A percentile compares a stretch with the other conserved stretches of the same genome.
These are phyloP conservation scores for Yamadazyma aaseri DNA, from an alignment of 1,139 yeast genomes.

Conservation along the genomic window DNA sequence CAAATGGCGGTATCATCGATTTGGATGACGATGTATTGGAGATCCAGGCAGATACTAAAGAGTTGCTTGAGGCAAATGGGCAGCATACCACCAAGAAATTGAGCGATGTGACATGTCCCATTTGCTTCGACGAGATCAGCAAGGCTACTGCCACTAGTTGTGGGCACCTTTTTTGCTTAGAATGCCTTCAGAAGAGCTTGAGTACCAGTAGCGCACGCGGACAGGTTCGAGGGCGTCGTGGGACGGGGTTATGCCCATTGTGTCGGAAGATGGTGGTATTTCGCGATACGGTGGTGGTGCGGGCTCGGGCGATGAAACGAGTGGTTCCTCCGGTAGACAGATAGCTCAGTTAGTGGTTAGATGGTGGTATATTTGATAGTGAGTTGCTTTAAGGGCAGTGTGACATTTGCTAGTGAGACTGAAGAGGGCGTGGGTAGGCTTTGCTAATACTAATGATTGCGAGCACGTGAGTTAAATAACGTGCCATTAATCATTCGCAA, in stretches of 20 bases:
- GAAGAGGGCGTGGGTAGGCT: too few relatives aligned
- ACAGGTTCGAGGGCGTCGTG: conserved; percentile 32
- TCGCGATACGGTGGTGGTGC: conserved; percentile 38
- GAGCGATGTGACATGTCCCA: conserved; percentile 44
- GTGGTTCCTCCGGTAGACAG: conserved; percentile 14
- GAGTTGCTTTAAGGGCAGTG: too few relatives aligned
- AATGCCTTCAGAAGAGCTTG: conserved; percentile 43
- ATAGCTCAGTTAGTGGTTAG: too few relatives aligned
- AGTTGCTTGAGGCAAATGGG: conserved; percentile 26
- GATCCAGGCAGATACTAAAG: conserved; percentile 36
- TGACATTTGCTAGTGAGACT: too few relatives aligned
- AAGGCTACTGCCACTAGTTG: conserved; percentile 44
- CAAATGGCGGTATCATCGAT: neutral
- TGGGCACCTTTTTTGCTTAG: conserved; percentile 48
- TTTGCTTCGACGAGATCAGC: conserved; percentile 43
- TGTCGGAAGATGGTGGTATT: conserved; percentile 42
- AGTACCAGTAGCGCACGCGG: conserved; percentile 46
- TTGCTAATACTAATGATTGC: too few relatives aligned
- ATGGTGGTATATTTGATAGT: too few relatives aligned
- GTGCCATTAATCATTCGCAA: too few relatives aligned
- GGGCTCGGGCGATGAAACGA: conserved; percentile 23
- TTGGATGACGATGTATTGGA: conserved; percentile 36
- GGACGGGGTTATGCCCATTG: conserved; percentile 46
- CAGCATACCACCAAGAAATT: conserved; percentile 28
- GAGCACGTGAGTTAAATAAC: too few relatives aligned